Conservation (phyloP, 192 early-diverging fungal species). For the Podila epicladia region DNA sequence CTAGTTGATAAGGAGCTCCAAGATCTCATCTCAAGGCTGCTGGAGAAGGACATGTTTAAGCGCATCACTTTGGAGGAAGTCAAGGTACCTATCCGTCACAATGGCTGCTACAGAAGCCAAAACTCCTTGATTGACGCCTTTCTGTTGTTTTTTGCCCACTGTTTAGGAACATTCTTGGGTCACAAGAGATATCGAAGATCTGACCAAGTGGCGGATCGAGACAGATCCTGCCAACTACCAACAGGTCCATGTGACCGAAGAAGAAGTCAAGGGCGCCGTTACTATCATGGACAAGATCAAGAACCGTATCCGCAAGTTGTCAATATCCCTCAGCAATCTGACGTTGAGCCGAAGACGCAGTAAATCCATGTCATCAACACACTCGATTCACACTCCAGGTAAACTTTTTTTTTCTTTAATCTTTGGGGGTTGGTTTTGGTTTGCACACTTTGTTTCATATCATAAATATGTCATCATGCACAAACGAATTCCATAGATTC, state of each 20-base stretch:
- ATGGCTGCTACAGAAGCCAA: background rate
- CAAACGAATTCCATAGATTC: too few species aligned
- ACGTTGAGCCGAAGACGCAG: conserved; percentile 38
- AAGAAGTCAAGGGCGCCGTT: conserved; percentile 78
- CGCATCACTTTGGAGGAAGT: conserved; percentile 90
- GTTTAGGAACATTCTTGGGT: conserved; percentile 89
- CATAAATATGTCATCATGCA: too few species aligned
- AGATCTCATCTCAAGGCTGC: conserved; percentile 76
- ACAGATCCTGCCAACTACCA: conserved; percentile 79
- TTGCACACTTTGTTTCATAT: background rate
- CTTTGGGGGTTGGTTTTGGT: too few species aligned
- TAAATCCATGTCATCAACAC: conserved; percentile 31
- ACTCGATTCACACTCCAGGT: conserved; percentile 21
- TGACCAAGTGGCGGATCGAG: conserved; percentile 78
- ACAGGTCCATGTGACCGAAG: conserved; percentile 79
- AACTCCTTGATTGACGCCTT: background rate
- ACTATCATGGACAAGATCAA: conserved; percentile 68
- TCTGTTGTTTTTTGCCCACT: too few species aligned
- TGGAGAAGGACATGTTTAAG: conserved; percentile 89
- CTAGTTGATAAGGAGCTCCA: conserved; percentile 66
- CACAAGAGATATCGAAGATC: conserved; percentile 70
- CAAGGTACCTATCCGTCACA: conserved; percentile 56
- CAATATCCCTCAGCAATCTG: conserved; percentile 53
- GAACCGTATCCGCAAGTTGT: conserved; percentile 54
- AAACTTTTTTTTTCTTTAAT: background rate